Evolutionary conservation across 306 rosid species (phyloP).

Genomic region (Heteromeles arbutifolia): DNA sequence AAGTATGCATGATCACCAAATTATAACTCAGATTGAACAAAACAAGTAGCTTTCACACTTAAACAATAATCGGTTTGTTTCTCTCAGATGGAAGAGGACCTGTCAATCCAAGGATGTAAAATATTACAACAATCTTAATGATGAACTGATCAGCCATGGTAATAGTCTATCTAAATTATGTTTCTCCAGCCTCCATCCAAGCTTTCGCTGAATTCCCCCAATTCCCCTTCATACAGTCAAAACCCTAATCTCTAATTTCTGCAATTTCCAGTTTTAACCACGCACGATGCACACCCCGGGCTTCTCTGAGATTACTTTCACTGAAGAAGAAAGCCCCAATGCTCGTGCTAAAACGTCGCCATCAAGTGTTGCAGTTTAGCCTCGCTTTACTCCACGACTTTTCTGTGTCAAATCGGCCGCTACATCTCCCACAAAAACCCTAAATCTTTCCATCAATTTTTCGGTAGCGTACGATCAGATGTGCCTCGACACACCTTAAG

Average conservation of each 20-base stretch:
- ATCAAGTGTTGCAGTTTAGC: conserved; percentile 61
- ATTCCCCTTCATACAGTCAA: not conserved
- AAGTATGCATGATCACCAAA: conserved; percentile 22
- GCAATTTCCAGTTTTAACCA: not conserved
- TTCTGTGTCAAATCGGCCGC: conserved; percentile 56
- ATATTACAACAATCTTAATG: conserved; percentile 70
- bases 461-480: not conserved
- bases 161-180: not conserved
- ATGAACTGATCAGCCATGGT: conserved; percentile 55
- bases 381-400: conserved; percentile 28
- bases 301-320: conserved; percentile 26
- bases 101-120: conserved; percentile 58
- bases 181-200: not conserved
- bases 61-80: not conserved
- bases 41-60: not conserved
- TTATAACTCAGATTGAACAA: not conserved
- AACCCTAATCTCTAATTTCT: not conserved
- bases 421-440: conserved; percentile 2
- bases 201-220: not conserved
- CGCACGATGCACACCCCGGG: conserved; percentile 63
- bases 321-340: conserved; percentile 54
- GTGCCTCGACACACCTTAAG: conserved; percentile 78
- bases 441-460: not conserved
- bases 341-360: conserved; percentile 46
- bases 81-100: conserved; percentile 62